phyloP scores from a whole-genome alignment of 2,329 filamentous ascomycete species.

The Nigrograna mackinnonii region DNA sequence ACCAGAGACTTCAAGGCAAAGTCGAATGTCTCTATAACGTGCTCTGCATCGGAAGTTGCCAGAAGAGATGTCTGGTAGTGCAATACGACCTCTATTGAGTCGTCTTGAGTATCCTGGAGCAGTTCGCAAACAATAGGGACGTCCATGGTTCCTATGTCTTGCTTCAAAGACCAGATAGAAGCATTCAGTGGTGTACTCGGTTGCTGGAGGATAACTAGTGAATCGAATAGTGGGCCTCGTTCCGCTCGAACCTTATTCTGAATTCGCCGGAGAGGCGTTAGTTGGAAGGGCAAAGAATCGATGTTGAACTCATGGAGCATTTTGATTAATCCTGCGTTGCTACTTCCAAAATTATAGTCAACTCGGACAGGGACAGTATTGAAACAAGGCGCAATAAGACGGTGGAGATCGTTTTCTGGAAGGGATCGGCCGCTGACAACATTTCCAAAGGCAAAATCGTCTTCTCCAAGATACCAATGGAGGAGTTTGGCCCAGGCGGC shows the following conservation, averaged over 20 bases:
- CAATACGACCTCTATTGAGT: constrained; percentile 62
- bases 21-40: constrained; percentile 33
- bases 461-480: constrained; percentile 55
- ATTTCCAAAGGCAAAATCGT: constrained; percentile 84
- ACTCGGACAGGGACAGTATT: constrained; percentile 80
- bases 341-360: constrained; percentile 51
- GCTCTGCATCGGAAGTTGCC: constrained; percentile 24
- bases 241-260: constrained; percentile 57
- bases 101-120: constrained; percentile 55
- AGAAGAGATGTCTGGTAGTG: constrained; percentile 54
- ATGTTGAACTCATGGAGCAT: constrained; percentile 65
- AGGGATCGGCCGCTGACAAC: constrained; percentile 78
- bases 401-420: constrained; percentile 66
- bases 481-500: constrained; percentile 72
- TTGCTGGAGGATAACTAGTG: constrained; percentile 78
- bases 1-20: constrained; percentile 26
- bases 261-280: constrained; percentile 74
- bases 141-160: constrained; percentile 68
- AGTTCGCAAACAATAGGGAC: constrained; percentile 78
- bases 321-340: constrained; percentile 62
- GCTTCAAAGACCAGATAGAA: constrained; percentile 54
- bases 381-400: constrained; percentile 86
- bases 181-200: constrained; percentile 49
- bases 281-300: constrained; percentile 68
- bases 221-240: constrained; percentile 71